Base-by-base conservation (phyloP, 2,329 filamentous ascomycete species). In the Diaporthe eres region DNA sequence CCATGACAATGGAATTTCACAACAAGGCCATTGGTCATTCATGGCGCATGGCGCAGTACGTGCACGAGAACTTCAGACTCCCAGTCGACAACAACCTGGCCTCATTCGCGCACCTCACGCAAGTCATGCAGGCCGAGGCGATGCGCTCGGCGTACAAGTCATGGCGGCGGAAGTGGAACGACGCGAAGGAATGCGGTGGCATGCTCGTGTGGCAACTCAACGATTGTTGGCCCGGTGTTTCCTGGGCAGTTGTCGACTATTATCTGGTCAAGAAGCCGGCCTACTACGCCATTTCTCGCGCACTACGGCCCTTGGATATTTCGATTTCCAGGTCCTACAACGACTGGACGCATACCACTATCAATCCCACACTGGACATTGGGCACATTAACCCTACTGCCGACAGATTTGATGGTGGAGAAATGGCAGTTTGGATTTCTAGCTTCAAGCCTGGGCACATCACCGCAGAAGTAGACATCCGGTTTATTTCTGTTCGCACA, bases 21-120 rank as follows among this genome's bases (percentile, higher is more conserved):
- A 98, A 98, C 87, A 98, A 98, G 85, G 96, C 96, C 1, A 93
- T 93, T 71, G 96, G 96, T 0, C 95, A 98, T 82, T 95, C 97
- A 83, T 91, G 96, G 47, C 90, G 95, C 57, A 92, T 98, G 75
- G 96, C 95, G 1, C 91, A 96, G 1, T 98, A 98, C 81, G 88
- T 98, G 2, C 94, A 95, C 5, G 96, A 98, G 84, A 98, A 98
- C 85, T 91, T 98, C 81, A 91, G 94, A 3, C 95, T 91, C 78
- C 89, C 85, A 1, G 86, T 86, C 0, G 86, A 90, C 68, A 88
- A 89, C 7, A 81, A 42, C 49, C 34, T 93, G 6, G 91, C 94
- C 84, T 89, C 93, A 77, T 94, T 93, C 79, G 89, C 95, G 78
- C 96, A 94, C 83, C 86, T 85, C 74, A 94, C 92, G 7, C 92